phyloP scores from a whole-genome alignment of 192 early-diverging fungal species.

The Podila clonocystis region DNA sequence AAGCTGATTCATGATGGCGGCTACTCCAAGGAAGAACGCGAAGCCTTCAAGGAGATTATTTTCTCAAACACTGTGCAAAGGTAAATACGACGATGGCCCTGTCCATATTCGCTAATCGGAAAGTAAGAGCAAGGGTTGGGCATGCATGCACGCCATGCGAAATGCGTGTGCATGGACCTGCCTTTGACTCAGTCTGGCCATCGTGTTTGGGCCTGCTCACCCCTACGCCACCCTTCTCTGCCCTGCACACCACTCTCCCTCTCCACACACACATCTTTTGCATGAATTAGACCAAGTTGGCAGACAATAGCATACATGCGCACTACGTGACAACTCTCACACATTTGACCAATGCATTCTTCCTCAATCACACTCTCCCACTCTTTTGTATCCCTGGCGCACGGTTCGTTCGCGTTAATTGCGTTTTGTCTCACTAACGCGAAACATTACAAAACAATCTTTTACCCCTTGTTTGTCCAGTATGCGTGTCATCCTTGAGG shows the following conservation, averaged over 20 bases:
- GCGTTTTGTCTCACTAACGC: no score
- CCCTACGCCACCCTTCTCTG: not conserved
- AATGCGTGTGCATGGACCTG: not conserved
- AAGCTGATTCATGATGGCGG: slow-evolving; percentile 97
- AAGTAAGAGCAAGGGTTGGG: not conserved
- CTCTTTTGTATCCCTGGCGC: no score
- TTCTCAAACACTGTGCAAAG: slow-evolving; percentile 95
- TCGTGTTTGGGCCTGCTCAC: no score
- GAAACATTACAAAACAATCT: not conserved
- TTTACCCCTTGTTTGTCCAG: slow-evolving; percentile 30
- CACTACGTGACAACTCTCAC: no score
- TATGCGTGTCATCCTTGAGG: slow-evolving; percentile 95
- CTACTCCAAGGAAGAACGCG: slow-evolving; percentile 89
- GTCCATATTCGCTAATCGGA: not conserved
- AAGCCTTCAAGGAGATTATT: slow-evolving; percentile 96
- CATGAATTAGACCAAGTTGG: not conserved
- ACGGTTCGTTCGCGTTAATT: no score
- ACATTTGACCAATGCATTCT: no score
- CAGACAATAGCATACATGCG: no score
- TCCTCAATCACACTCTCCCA: no score
- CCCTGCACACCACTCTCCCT: not conserved
- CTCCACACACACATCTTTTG: not conserved
- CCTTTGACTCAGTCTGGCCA: not conserved
- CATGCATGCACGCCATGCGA: not conserved
- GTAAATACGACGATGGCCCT: slow-evolving; percentile 5